Percentiles rank a stretch among this genome's conserved stretches.
Evolutionary conservation across 1,284 basidiomycete genomes (phyloP).

Genomic region (Ganoderma lucidum): DNA sequence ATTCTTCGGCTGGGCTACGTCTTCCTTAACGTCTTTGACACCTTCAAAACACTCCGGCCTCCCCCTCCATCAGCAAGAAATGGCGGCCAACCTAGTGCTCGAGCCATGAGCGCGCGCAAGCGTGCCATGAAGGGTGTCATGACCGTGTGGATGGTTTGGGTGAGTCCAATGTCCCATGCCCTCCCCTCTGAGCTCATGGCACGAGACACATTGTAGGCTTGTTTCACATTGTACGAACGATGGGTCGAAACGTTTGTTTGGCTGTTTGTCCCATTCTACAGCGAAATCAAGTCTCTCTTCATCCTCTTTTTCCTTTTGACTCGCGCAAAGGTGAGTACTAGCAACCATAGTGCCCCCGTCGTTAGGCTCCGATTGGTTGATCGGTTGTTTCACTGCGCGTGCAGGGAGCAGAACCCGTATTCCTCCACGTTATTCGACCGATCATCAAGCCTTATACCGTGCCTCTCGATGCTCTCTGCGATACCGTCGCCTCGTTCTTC

Average conservation of each 20-base stretch:
- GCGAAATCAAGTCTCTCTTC: conserved; percentile 75
- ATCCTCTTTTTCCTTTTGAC: conserved; percentile 78
- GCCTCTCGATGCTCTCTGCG: conserved; percentile 67
- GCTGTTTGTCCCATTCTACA: conserved; percentile 80
- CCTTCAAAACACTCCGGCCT: conserved; percentile 79
- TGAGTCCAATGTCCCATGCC: conserved; percentile 44
- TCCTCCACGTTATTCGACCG: conserved; percentile 76
- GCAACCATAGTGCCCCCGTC: neutral
- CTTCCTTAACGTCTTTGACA: conserved; percentile 81
- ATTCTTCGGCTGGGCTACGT: conserved; percentile 71
- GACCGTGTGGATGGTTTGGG: conserved; percentile 86
- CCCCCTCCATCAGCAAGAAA: conserved; percentile 68
- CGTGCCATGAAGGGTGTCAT: conserved; percentile 84
- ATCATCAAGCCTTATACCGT: conserved; percentile 71
- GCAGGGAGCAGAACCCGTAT: conserved; percentile 83
- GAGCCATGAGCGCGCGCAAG: conserved; percentile 76
- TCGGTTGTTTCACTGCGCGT: conserved; percentile 10
- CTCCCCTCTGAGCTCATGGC: neutral
- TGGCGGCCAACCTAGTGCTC: conserved; percentile 65
- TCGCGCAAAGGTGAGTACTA: conserved; percentile 68
- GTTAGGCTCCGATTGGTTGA: conserved; percentile 18
- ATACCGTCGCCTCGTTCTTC: conserved; percentile 63
- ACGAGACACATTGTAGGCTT: conserved; percentile 49
- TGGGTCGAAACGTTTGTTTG: conserved; percentile 66
- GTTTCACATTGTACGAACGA: conserved; percentile 69